A percentile compares a stretch with the other conserved stretches of the same genome.
Evolutionary conservation across 371 early-diverging fungal genomes (phyloP).

Genomic region (Rhizopus sp.): DNA sequence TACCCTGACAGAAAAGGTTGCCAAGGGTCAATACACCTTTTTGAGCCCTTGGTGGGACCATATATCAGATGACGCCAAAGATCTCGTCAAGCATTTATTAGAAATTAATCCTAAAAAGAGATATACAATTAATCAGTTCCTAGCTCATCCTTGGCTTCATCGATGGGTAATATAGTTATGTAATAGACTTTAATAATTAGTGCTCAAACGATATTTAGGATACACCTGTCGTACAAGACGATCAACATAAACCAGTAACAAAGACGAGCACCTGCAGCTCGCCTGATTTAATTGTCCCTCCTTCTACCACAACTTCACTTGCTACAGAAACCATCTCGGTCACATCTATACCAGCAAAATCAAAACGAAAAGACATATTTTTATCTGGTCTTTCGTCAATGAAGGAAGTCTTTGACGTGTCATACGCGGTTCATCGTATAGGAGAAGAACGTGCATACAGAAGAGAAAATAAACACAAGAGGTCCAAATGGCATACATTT

Average conservation of each 20-base stretch:
- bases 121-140: slow-evolving; percentile 81
- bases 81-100: slow-evolving; percentile 81
- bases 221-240: slow-evolving; percentile 17
- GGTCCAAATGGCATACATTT: neutral
- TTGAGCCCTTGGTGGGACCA: slow-evolving; percentile 91
- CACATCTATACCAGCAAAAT: slow-evolving; percentile 7
- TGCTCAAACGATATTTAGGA: slow-evolving; percentile 13
- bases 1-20: slow-evolving; percentile 75
- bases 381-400: slow-evolving; percentile 54
- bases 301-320: slow-evolving; percentile 31
- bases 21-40: slow-evolving; percentile 73
- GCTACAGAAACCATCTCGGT: slow-evolving; percentile 25
- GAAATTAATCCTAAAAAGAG: slow-evolving; percentile 82
- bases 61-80: slow-evolving; percentile 72
- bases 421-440: slow-evolving; percentile 61
- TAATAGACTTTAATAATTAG: neutral
- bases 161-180: slow-evolving; percentile 8
- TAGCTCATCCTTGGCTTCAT: slow-evolving; percentile 32
- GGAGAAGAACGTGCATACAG: slow-evolving; percentile 52
- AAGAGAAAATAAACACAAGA: slow-evolving; percentile 17
- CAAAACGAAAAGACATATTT: slow-evolving; percentile 28
- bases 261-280: slow-evolving; percentile 6
- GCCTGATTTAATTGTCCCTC: slow-evolving; percentile 19
- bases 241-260: neutral
- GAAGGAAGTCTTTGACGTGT: slow-evolving; percentile 64